A percentile compares a stretch with the other conserved stretches of the same genome.
These are phyloP conservation scores for Leptodermis oblonga DNA, from an alignment of 257 asterid species.

Conservation along the genomic window DNA sequence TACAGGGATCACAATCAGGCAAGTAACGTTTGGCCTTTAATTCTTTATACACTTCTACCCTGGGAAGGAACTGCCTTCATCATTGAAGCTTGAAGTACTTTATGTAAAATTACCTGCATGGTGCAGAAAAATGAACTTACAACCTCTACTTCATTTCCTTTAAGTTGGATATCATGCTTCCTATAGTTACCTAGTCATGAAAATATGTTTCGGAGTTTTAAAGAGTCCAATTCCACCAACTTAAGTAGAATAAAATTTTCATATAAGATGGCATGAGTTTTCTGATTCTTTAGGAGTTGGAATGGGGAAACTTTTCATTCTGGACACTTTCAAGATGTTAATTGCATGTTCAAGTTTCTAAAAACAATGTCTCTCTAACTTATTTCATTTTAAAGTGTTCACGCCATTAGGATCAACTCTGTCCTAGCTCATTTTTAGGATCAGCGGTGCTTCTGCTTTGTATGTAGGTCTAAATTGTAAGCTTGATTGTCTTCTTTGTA, in stretches of 20 bases:
- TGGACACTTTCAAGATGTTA: background rate
- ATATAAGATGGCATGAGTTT: background rate
- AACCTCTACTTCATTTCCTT: background rate
- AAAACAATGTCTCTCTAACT: background rate
- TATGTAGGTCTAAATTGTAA: background rate
- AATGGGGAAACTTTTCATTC: background rate
- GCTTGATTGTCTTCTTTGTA: background rate
- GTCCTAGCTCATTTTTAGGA: background rate
- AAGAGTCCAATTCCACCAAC: slow-evolving; percentile 1
- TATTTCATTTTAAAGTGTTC: background rate
- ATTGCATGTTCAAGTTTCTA: background rate
- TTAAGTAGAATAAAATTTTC: background rate
- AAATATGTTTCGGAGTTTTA: background rate
- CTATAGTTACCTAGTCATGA: background rate
- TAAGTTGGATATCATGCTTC: background rate
- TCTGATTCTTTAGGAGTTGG: background rate
- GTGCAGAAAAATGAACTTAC: background rate
- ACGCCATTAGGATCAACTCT: background rate
- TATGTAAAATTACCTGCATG: background rate
- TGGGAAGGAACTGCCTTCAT: background rate
- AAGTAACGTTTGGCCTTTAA: slow-evolving; percentile 18
- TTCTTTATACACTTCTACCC: background rate
- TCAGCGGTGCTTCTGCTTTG: background rate
- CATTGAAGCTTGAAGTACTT: background rate
- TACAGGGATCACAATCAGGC: slow-evolving; percentile 78